Base-by-base conservation (phyloP, 2,329 filamentous ascomycete genomes). In the Boeremia lycopersici region DNA sequence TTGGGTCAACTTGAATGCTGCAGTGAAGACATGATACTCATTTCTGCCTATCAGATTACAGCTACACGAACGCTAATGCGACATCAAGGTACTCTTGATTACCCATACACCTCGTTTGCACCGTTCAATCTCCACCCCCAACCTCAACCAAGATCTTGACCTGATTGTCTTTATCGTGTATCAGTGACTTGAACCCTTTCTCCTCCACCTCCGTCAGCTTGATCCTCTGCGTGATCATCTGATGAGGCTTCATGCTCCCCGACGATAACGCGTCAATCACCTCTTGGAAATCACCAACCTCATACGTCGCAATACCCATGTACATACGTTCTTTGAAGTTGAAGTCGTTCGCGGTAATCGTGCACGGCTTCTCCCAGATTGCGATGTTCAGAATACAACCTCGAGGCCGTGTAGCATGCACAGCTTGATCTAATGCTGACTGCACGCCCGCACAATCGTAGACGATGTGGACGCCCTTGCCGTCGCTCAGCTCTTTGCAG, bases 361-460 rank as follows among this genome's bases (percentile, higher is more conserved):
- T 76, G 40, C 76, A 78, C n/a, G 76, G 68, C 65, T 82, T 82
- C 68, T 82, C 81, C 81, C 81, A 83, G 33, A 84, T 80, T 8
- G 82, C 82, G 46, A 84, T 81, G 50, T 84, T 84, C 50, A 84
- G 77, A 28, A 83, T 73, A 2, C 79, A 82, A 3, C 81, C 82
- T 38, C 79, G 64, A 11, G 80, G 79, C 34, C 80, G 76, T 29
- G 81, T 72, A 0, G 80, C 78, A 34, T 78, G 74, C 11, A 84
- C 73, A 1, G 79, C 81, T 47, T 76, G 70, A 48, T 83, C 78
- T 6, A 84, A 73, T 7, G 77, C 80, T 4, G 74, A 63, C 61
- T 84, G 82, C 11, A 84, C 80, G 10, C 82, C 82, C 1, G 82
- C 81, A 28, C 78, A 79, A 60, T 84, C 82, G 57, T 79, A 84